These are phyloP conservation scores for Datura wrightii DNA, from an alignment of 257 asterid species.

Conservation along the genomic window DNA sequence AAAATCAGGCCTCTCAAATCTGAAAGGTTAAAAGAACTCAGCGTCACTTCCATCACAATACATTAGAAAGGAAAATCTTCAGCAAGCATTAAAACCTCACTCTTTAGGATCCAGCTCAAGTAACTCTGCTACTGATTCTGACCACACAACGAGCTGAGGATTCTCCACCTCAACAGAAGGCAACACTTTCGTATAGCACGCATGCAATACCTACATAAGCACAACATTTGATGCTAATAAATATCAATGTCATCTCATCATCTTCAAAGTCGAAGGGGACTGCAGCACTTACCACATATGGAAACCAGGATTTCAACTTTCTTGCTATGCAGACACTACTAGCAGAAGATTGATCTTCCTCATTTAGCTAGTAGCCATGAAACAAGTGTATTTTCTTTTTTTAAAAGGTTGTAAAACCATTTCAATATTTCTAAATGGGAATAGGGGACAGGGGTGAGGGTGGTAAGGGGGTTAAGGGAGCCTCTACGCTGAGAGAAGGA, in stretches of 20 bases:
- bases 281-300: background rate
- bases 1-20: slow-evolving; percentile 88
- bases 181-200: slow-evolving; percentile 83
- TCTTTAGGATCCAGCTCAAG: slow-evolving; percentile 87
- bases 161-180: slow-evolving; percentile 88
- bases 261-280: background rate
- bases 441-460: too few species aligned
- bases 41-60: slow-evolving; percentile 31
- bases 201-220: slow-evolving; percentile 72
- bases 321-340: background rate
- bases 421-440: background rate
- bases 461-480: too few species aligned
- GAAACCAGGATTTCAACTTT: background rate
- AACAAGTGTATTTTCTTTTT: background rate
- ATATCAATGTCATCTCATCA: background rate
- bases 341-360: background rate
- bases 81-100: slow-evolving; percentile 50
- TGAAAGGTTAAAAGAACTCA: slow-evolving; percentile 52
- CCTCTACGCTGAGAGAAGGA: too few species aligned
- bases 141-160: slow-evolving; percentile 93
- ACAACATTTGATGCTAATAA: background rate
- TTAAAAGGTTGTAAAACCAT: background rate
- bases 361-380: background rate
- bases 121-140: slow-evolving; percentile 80
- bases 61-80: slow-evolving; percentile 30